phyloP scores from a whole-genome alignment of 768 basidiomycete genomes.

The Pleurotus platypus region DNA sequence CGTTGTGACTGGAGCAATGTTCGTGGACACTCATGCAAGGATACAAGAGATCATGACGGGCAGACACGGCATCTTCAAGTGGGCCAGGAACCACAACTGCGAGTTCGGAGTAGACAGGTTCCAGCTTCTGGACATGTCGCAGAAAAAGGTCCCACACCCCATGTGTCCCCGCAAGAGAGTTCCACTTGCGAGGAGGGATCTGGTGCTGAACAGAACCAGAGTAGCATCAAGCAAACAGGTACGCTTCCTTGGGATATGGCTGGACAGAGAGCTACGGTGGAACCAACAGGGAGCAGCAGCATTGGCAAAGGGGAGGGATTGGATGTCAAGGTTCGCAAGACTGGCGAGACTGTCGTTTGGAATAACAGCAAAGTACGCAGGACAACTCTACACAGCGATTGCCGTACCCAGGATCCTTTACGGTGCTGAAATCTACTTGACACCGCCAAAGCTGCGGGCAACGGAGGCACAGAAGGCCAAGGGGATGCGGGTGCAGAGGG shows the following conservation, averaged over 20 bases:
- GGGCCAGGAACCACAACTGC: constrained; percentile 23
- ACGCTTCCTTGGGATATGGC: constrained; percentile 26
- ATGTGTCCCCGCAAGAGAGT: constrained; percentile 7
- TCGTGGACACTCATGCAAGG: constrained; percentile 12
- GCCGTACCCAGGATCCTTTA: too few relatives aligned
- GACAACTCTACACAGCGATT: not conserved
- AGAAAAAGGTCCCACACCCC: not conserved
- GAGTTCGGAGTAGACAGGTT: constrained; percentile 17
- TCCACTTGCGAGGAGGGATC: not conserved
- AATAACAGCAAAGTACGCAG: not conserved
- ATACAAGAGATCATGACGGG: constrained; percentile 14
- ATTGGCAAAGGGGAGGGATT: too few relatives aligned
- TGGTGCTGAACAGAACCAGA: constrained; percentile 9
- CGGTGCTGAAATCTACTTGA: too few relatives aligned
- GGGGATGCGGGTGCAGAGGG: too few relatives aligned
- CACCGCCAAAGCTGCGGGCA: too few relatives aligned
- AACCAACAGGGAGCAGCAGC: too few relatives aligned
- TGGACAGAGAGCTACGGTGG: constrained; percentile 21
- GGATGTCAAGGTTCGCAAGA: not conserved
- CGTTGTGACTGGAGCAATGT: constrained; percentile 9
- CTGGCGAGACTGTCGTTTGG: not conserved
- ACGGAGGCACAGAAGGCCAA: too few relatives aligned
- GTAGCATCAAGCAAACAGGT: constrained; percentile 14
- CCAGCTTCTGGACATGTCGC: constrained; percentile 10
- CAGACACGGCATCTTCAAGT: constrained; percentile 19